Evolutionary conservation across 495 filamentous ascomycete species (phyloP).

Genomic region (Astrocystis sublimbata): DNA sequence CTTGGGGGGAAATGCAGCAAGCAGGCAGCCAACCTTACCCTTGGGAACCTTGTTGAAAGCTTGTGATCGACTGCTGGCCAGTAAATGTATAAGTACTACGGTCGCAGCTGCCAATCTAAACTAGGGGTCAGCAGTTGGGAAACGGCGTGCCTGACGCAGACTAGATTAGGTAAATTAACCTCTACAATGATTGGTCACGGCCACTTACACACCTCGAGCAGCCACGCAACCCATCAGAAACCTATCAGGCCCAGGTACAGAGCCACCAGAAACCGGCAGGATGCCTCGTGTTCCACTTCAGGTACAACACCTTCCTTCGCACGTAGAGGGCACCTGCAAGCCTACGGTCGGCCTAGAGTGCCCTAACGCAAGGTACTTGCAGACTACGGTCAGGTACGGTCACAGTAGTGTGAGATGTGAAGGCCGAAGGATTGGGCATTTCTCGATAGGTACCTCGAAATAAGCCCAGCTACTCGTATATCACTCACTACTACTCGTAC

Average conservation of each 20-base stretch:
- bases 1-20: no score
- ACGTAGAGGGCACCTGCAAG: no score
- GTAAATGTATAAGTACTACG: neutral
- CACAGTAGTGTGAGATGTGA: no score
- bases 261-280: neutral
- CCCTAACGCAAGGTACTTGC: no score
- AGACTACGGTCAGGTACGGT: no score
- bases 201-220: neutral
- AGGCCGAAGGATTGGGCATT: no score
- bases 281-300: neutral
- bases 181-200: neutral
- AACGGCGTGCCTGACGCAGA: neutral
- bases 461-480: no score
- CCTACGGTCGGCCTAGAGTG: no score
- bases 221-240: neutral
- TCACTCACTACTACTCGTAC: no score
- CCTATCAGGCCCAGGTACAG: neutral
- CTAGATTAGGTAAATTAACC: neutral
- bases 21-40: no score
- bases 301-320: neutral
- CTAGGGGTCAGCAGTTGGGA: neutral
- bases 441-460: no score
- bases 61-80: neutral
- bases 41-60: no score
- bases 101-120: neutral